phyloP scores from a whole-genome alignment of 1,284 basidiomycete species.

The Ganoderma multipileum region DNA sequence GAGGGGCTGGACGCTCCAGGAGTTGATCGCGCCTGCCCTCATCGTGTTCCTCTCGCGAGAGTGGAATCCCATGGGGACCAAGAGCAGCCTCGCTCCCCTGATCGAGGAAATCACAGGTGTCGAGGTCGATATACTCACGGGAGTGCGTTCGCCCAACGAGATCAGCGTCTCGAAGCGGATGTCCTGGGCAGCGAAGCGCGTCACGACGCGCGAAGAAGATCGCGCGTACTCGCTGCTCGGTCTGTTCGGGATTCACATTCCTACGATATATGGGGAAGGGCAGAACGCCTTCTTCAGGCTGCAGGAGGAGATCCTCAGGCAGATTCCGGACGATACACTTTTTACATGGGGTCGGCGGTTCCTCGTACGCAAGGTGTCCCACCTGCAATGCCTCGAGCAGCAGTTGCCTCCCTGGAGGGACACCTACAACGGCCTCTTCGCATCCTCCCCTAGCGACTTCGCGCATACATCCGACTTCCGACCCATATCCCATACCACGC shows the following conservation, averaged over 20 bases:
- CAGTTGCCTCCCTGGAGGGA: not conserved
- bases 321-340: constrained; percentile 5
- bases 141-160: not conserved
- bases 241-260: constrained; percentile 6
- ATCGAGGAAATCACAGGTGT: constrained; percentile 3
- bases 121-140: not conserved
- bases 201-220: constrained; percentile 7
- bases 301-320: constrained; percentile 8
- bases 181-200: constrained; percentile 9
- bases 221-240: constrained; percentile 9
- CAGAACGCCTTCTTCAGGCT: constrained; percentile 4
- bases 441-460: constrained; percentile 1
- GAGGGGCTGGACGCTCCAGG: constrained; percentile 7
- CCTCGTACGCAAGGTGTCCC: not conserved
- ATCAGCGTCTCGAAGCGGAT: constrained; percentile 6
- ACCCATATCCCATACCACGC: not conserved
- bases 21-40: constrained; percentile 1
- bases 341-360: constrained; percentile 6
- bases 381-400: not conserved
- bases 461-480: not conserved
- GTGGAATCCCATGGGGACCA: constrained; percentile 4
- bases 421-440: not conserved
- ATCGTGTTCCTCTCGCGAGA: not conserved
- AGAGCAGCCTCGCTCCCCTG: not conserved
- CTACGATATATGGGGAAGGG: constrained; percentile 5